Base-by-base conservation (phyloP, 2,329 filamentous ascomycete genomes). In the Sporothrix humicola region DNA sequence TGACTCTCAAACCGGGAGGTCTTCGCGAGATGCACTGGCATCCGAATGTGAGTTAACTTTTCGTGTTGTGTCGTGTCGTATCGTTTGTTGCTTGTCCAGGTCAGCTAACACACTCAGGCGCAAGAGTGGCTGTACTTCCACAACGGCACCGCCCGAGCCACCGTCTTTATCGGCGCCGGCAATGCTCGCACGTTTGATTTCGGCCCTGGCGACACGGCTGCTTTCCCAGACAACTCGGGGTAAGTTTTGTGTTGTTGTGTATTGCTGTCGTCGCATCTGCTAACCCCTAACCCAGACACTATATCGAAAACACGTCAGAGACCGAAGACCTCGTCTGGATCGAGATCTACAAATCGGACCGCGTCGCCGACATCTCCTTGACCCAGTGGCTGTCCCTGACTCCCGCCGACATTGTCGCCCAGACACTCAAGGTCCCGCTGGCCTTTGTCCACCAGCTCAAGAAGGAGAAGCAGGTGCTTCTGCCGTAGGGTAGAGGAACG, bases 111-210 rank as follows among this genome's bases (percentile, higher is more conserved):
- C 59, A 31, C 9, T 2, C n/a, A 90, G 87, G 88, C 88, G 5
- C 89, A 92, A 77, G 90, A 92, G 79, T 92, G 91, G 90, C 81
- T 92, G 2, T 92, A 92, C 81, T 92, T 93, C 82, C 89, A 91
- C 79, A 83, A 87, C 74, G 91, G 90, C 31, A 81, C 84, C 1
- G 90, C 83, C 0, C 86, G 87, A 37, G 90, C 90, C 0, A 92
- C 89, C 0, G 87, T 91, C 2, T 92, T 91, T 79, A 88, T 89
- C 66, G 90, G 89, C 7, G 86, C 84, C 77, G 82, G 84, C 12
- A 87, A 87, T 72, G 86, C 90, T 2, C 85, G 90, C 6, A 92
- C 90, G 0, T 92, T 92, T 78, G 89, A 92, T 80, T 91, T 92
- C 79, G 82, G 82, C 1, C 85, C 89, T 4, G 90, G 91, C n/a